These are phyloP conservation scores for Calonectria naviculata DNA, from an alignment of 2,329 filamentous ascomycete species.

Conservation along the genomic window DNA sequence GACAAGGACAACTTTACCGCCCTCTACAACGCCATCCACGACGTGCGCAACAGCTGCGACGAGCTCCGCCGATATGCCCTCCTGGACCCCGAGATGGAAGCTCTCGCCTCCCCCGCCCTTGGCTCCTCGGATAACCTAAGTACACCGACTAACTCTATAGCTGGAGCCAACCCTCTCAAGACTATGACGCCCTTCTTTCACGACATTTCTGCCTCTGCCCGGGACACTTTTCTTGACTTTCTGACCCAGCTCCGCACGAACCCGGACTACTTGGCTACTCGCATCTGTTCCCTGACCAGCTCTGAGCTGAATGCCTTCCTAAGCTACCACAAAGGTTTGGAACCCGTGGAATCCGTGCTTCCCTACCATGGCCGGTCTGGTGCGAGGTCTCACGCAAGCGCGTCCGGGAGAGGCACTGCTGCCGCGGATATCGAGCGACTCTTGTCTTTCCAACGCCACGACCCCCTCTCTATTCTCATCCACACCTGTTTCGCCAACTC, in stretches of 20 bases:
- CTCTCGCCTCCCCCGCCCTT: constrained; percentile 55
- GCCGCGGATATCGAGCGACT: constrained; percentile 81
- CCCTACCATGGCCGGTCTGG: constrained; percentile 71
- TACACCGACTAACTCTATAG: constrained; percentile 55
- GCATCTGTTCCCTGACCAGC: constrained; percentile 80
- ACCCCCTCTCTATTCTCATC: constrained; percentile 85
- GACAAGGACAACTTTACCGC: constrained; percentile 82
- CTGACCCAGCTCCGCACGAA: constrained; percentile 86
- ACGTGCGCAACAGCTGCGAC: constrained; percentile 82
- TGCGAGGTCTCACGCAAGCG: constrained; percentile 56
- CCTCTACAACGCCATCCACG: constrained; percentile 81
- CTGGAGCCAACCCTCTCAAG: constrained; percentile 49
- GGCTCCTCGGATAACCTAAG: constrained; percentile 62
- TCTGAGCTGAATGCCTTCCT: constrained; percentile 83
- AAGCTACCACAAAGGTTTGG: constrained; percentile 81
- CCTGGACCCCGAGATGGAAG: constrained; percentile 78
- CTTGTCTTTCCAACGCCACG: constrained; percentile 88
- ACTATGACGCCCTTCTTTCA: constrained; percentile 70
- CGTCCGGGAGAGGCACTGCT: constrained; percentile 58
- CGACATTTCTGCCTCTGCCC: constrained; percentile 79
- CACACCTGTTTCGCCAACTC: constrained; percentile 93
- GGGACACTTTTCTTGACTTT: constrained; percentile 82
- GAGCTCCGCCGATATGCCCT: constrained; percentile 77
- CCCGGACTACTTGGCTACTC: constrained; percentile 86
- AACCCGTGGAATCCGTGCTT: constrained; percentile 86